Conservation (phyloP, 371 early-diverging fungal genomes). For the Syncephalastrum monosporum region DNA sequence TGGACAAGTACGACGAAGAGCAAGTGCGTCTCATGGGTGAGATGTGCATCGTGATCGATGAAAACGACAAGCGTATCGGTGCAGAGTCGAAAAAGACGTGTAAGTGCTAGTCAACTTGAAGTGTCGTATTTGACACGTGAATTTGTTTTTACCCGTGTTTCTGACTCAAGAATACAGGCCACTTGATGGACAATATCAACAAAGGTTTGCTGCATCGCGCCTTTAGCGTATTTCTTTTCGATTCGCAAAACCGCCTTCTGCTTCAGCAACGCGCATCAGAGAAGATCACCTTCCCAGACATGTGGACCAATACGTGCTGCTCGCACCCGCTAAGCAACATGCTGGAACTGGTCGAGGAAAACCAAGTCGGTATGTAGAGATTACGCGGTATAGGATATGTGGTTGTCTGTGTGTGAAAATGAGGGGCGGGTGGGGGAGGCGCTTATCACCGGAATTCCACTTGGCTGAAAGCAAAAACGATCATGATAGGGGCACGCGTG, state of each 20-base stretch:
- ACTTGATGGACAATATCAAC: slow-evolving; percentile 86
- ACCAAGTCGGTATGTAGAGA: slow-evolving; percentile 60
- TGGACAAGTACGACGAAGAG: slow-evolving; percentile 75
- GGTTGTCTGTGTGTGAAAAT: background rate
- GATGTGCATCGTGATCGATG: slow-evolving; percentile 93
- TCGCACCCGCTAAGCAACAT: slow-evolving; percentile 90
- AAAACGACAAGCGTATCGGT: slow-evolving; percentile 81
- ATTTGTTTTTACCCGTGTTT: no score
- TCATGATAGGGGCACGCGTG: slow-evolving; percentile 44
- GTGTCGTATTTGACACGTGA: no score
- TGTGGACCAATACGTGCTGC: slow-evolving; percentile 98
- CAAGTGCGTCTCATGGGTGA: slow-evolving; percentile 95
- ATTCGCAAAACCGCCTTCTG: slow-evolving; percentile 74
- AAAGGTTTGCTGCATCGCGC: slow-evolving; percentile 92
- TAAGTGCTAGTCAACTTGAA: slow-evolving; percentile 31
- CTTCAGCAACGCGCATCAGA: slow-evolving; percentile 93
- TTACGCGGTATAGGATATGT: background rate
- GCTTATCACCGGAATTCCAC: no score
- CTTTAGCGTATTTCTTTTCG: slow-evolving; percentile 95
- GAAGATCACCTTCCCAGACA: slow-evolving; percentile 97
- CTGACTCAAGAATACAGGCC: slow-evolving; percentile 53
- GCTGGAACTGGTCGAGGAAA: slow-evolving; percentile 78
- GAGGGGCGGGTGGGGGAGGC: background rate
- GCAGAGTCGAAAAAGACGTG: slow-evolving; percentile 91
- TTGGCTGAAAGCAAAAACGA: background rate